phyloP scores from a whole-genome alignment of 139 green algal genomes.

The Pleodorina starrii region DNA sequence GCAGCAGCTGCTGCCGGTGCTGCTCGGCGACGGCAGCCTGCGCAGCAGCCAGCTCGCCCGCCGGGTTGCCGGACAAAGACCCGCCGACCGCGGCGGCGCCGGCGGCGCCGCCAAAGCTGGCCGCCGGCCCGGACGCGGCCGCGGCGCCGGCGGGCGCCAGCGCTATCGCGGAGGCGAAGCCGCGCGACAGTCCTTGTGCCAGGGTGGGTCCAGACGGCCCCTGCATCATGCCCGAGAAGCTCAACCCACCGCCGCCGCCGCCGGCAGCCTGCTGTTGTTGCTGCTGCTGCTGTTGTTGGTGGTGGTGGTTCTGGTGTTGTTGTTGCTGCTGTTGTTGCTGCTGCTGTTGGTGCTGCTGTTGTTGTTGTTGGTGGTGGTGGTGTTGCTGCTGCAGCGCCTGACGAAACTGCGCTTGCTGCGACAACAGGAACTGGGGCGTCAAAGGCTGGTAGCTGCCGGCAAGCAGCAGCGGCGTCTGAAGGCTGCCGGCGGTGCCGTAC shows the following conservation, averaged over 20 bases:
- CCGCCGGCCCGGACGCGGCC: too few species aligned
- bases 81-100: too few species aligned
- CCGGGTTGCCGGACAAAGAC: too few species aligned
- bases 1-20: background rate
- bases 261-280: background rate
- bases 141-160: too few species aligned
- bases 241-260: slow-evolving; percentile 6
- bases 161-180: too few species aligned
- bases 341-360: slow-evolving; percentile 8
- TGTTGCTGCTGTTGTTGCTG: background rate
- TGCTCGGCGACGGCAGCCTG: background rate
- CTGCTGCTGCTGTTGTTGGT: background rate
- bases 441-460: slow-evolving; percentile 47
- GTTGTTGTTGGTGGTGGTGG: background rate
- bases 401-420: background rate
- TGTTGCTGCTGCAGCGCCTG: background rate
- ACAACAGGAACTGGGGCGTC: background rate
- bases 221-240: too few species aligned
- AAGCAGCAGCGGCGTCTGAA: slow-evolving; percentile 12
- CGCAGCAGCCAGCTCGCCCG: too few species aligned
- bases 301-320: background rate
- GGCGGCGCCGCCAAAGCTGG: too few species aligned
- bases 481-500: slow-evolving; percentile 21
- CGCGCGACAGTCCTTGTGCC: too few species aligned
- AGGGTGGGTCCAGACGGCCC: too few species aligned